Conservation (phyloP, 2,329 filamentous ascomycete genomes). For the Ophiostoma perfectum region DNA sequence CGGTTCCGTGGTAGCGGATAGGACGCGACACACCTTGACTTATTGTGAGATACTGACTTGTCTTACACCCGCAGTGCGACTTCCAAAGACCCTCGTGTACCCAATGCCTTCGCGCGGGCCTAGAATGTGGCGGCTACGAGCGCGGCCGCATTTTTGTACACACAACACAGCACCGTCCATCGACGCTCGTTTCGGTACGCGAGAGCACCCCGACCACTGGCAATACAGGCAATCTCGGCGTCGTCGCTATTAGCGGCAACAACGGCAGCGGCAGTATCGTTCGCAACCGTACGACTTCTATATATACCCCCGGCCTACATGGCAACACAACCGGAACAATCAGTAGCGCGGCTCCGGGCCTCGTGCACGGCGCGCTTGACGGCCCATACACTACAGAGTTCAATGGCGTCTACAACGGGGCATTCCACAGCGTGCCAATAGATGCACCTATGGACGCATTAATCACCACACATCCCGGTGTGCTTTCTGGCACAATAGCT, state of each 20-base stretch:
- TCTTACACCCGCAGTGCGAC: slow-evolving; percentile 26
- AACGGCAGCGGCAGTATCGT: background rate
- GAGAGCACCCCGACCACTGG: slow-evolving; percentile 13
- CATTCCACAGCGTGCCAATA: background rate
- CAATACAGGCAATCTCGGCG: background rate
- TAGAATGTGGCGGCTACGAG: slow-evolving; percentile 29
- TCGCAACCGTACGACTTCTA: background rate
- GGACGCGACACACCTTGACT: background rate
- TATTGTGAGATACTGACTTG: background rate
- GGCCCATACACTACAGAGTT: background rate
- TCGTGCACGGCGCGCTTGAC: background rate
- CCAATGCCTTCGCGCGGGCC: slow-evolving; percentile 27
- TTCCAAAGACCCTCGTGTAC: slow-evolving; percentile 27
- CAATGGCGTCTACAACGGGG: background rate
- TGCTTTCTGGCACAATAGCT: background rate
- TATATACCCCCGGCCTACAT: background rate
- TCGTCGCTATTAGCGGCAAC: background rate
- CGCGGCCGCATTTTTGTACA: slow-evolving; percentile 29
- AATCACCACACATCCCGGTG: background rate
- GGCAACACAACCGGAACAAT: background rate
- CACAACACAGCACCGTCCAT: slow-evolving; percentile 22
- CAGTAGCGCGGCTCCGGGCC: background rate
- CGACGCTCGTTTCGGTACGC: slow-evolving; percentile 17
- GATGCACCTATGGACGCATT: background rate
- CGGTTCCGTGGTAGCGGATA: background rate